phyloP scores from a whole-genome alignment of 805 yeast species.

The Kodamaea restingae region DNA sequence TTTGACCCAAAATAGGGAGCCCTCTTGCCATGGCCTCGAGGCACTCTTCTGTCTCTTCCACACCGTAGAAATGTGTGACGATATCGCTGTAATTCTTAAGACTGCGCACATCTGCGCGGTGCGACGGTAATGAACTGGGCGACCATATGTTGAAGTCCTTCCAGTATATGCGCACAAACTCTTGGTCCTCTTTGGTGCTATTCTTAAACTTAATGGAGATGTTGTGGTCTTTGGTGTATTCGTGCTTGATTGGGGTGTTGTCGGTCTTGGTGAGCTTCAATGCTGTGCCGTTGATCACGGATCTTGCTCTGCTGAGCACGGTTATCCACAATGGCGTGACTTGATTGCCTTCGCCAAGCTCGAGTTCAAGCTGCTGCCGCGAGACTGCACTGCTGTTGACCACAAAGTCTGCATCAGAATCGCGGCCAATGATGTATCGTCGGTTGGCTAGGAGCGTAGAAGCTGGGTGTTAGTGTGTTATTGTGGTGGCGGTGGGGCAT shows the following conservation, averaged over 20 bases:
- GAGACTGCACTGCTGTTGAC: constrained; percentile 30
- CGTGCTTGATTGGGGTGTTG: constrained; percentile 6
- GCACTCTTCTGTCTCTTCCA: constrained; percentile 1
- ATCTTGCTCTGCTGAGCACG: constrained; percentile 28
- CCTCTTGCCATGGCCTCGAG: constrained; percentile 24
- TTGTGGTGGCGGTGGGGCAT: too few species aligned
- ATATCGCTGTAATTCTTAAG: not conserved
- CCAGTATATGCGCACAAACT: constrained; percentile 10
- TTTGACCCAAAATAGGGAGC: constrained; percentile 23
- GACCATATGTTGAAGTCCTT: constrained; percentile 10
- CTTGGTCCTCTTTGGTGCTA: constrained; percentile 7
- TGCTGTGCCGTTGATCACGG: constrained; percentile 24
- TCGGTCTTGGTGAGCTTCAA: constrained; percentile 17
- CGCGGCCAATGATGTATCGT: constrained; percentile 26
- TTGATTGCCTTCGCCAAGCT: constrained; percentile 10
- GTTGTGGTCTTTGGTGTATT: constrained; percentile 11
- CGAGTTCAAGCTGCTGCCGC: constrained; percentile 25
- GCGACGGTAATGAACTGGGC: not conserved
- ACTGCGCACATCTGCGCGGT: constrained; percentile 1
- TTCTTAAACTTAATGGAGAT: constrained; percentile 11
- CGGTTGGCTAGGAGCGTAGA: constrained; percentile 9
- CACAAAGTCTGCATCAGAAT: constrained; percentile 23
- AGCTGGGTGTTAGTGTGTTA: not conserved
- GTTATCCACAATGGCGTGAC: constrained; percentile 18
- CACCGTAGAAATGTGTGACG: constrained; percentile 22